These are phyloP conservation scores for Cicer yamashitae DNA, from an alignment of 306 rosid species.

Conservation along the genomic window DNA sequence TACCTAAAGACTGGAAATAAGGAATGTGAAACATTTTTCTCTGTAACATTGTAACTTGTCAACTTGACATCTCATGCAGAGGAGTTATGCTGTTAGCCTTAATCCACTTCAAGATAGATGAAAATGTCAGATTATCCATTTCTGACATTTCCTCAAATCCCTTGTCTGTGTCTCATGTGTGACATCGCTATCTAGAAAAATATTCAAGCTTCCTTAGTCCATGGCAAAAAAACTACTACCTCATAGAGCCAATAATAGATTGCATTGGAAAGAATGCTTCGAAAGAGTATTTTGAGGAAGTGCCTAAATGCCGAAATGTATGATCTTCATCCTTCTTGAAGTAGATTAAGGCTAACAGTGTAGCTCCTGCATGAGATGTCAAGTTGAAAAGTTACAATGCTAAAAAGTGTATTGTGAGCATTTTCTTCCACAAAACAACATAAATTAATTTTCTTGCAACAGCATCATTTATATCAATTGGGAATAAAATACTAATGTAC, in stretches of 20 bases:
- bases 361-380: slow-evolving; percentile 15
- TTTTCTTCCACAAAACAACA: not conserved
- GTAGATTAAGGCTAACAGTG: not conserved
- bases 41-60: not conserved
- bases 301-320: slow-evolving; percentile 14
- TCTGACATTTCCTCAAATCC: slow-evolving; percentile 35
- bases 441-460: not conserved
- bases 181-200: slow-evolving; percentile 24
- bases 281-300: not conserved
- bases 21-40: not conserved
- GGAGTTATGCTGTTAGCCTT: not conserved
- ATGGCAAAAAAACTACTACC: slow-evolving; percentile 34
- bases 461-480: slow-evolving; percentile 15
- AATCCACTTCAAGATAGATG: slow-evolving; percentile 21
- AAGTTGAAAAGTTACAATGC: slow-evolving; percentile 15
- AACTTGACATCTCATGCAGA: slow-evolving; percentile 24
- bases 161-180: slow-evolving; percentile 8
- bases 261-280: not conserved
- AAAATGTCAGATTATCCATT: not conserved
- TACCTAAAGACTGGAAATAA: not conserved
- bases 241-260: not conserved
- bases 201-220: slow-evolving; percentile 36
- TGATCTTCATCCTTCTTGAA: slow-evolving; percentile 21
- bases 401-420: not conserved
- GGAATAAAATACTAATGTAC: slow-evolving; percentile 22